Evolutionary conservation across 768 basidiomycete genomes (phyloP).

Genomic region (Plicaturopsis crispa): DNA sequence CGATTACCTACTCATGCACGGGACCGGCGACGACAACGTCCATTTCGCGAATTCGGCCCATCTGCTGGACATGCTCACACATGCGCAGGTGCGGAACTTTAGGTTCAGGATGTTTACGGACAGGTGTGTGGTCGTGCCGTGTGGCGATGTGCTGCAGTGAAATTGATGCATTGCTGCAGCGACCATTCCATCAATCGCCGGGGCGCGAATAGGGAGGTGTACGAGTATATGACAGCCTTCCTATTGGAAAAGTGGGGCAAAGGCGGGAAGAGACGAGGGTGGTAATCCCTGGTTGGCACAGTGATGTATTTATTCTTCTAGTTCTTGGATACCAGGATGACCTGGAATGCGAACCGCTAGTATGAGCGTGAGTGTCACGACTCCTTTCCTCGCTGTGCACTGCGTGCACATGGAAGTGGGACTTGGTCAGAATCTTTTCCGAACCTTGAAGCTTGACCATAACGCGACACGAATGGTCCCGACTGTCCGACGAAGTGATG

Average conservation of each 20-base stretch:
- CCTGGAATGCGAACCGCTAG: no score
- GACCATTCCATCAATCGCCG: slow-evolving; percentile 73
- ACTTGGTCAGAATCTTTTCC: no score
- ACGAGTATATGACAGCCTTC: slow-evolving; percentile 80
- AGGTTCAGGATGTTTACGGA: slow-evolving; percentile 97
- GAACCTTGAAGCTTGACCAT: no score
- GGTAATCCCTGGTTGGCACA: slow-evolving; percentile 29
- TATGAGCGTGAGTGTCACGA: no score
- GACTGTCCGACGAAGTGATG: no score
- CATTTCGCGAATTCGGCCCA: slow-evolving; percentile 91
- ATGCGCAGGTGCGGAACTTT: slow-evolving; percentile 61
- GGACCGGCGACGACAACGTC: slow-evolving; percentile 95
- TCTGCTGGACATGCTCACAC: slow-evolving; percentile 88
- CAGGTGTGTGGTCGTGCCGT: slow-evolving; percentile 45
- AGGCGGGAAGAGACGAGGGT: slow-evolving; percentile 58
- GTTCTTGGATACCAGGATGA: no score
- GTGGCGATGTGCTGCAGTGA: slow-evolving; percentile 2
- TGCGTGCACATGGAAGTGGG: no score
- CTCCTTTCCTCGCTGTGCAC: no score
- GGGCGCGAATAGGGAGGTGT: slow-evolving; percentile 79
- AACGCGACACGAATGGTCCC: no score
- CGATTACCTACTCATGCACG: slow-evolving; percentile 83
- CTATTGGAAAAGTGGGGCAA: slow-evolving; percentile 92
- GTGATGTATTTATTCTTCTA: no score
- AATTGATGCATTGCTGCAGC: slow-evolving; percentile 29